These are phyloP conservation scores for Neoboletus subvelutipes DNA, from an alignment of 768 basidiomycete species.

Conservation along the genomic window DNA sequence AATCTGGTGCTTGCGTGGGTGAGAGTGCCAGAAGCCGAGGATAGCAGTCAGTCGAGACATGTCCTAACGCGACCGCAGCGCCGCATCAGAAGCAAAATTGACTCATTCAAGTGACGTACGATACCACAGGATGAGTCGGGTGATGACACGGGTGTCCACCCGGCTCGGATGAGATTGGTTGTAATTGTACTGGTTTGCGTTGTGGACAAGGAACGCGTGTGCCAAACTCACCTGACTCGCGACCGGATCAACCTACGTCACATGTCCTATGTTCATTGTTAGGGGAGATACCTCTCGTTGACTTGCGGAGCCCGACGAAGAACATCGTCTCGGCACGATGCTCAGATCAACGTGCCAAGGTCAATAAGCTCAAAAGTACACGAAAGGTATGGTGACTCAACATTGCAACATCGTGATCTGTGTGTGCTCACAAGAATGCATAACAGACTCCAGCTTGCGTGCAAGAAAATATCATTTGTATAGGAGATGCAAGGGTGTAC, in stretches of 20 bases:
- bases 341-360: conserved; percentile 26
- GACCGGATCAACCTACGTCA: not conserved
- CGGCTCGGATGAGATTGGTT: not conserved
- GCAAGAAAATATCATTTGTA: conserved; percentile 39
- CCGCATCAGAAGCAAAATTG: not conserved
- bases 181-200: not conserved
- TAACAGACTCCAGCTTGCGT: conserved; percentile 14
- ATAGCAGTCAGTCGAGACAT: not conserved
- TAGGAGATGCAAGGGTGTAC: conserved; percentile 51
- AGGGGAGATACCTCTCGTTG: too few relatives aligned
- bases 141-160: not conserved
- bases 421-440: not conserved
- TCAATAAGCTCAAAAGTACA: conserved; percentile 19
- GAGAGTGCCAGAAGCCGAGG: not conserved
- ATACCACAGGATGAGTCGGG: not conserved
- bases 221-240: conserved; percentile 5
- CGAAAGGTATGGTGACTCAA: conserved; percentile 27
- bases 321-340: not conserved
- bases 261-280: not conserved
- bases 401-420: conserved; percentile 6
- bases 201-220: not conserved
- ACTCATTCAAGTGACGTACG: too few relatives aligned
- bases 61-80: not conserved
- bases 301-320: too few relatives aligned
- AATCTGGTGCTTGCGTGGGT: not conserved